Evolutionary conservation across 768 basidiomycete genomes (phyloP).

Genomic region (Tulasnella calospora): DNA sequence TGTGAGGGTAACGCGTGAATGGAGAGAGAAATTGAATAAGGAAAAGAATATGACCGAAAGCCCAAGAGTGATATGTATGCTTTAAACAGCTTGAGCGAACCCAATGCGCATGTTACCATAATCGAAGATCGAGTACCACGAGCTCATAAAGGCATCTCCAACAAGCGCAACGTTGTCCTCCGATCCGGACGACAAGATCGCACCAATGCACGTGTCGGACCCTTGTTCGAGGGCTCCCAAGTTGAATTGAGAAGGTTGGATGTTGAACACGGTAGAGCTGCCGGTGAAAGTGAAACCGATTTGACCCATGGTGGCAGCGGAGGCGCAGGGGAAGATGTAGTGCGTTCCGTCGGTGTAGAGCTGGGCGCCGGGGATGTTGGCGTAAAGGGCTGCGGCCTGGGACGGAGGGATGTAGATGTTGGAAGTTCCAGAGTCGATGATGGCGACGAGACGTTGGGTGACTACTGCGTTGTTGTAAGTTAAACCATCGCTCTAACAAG

Average conservation of each 20-base stretch:
- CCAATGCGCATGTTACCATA: no score
- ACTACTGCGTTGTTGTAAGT: neutral
- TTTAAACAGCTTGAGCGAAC: no score
- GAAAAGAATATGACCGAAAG: no score
- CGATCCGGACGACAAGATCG: no score
- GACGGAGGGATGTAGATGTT: neutral
- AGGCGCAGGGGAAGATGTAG: neutral
- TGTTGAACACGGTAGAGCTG: neutral
- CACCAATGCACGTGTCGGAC: no score
- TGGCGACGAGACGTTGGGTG: constrained; percentile 27
- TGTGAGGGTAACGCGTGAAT: no score
- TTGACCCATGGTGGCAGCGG: neutral
- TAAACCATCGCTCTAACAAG: neutral
- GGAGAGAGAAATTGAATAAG: no score
- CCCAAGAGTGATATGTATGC: no score
- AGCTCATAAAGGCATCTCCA: no score
- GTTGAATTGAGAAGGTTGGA: neutral
- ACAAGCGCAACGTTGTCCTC: no score
- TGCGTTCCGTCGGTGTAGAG: neutral
- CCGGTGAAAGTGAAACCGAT: neutral
- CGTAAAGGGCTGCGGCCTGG: neutral
- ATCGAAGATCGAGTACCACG: no score
- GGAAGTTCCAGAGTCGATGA: constrained; percentile 35
- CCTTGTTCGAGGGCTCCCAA: neutral
- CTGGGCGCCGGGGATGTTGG: neutral